Evolutionary conservation across 306 rosid species (phyloP).

Genomic region (Elaeagnus macrophylla): DNA sequence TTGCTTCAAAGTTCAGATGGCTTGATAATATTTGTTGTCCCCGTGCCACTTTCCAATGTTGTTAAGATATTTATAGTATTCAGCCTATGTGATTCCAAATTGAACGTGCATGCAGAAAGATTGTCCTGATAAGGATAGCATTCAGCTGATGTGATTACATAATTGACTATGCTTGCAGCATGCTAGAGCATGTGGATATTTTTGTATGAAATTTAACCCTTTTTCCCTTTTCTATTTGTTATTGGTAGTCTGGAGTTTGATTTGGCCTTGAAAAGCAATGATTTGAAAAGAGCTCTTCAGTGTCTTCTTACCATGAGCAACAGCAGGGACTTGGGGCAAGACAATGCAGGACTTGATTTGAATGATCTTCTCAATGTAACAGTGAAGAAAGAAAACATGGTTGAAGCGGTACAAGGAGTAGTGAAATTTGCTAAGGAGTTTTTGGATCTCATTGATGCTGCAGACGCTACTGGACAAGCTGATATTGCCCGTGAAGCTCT

Average conservation of each 20-base stretch:
- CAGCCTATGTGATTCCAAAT: too few species aligned
- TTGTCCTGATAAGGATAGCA: not conserved
- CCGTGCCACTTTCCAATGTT: not conserved
- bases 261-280: slow-evolving; percentile 93
- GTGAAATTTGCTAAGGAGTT: slow-evolving; percentile 90
- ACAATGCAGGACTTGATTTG: slow-evolving; percentile 73
- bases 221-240: not conserved
- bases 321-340: slow-evolving; percentile 84
- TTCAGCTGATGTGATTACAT: not conserved
- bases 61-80: not conserved
- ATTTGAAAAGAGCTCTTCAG: slow-evolving; percentile 96
- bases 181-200: slow-evolving; percentile 1
- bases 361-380: slow-evolving; percentile 82
- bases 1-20: not conserved
- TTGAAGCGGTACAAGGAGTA: slow-evolving; percentile 91
- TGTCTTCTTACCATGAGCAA: slow-evolving; percentile 99
- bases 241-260: slow-evolving; percentile 86
- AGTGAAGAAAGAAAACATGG: slow-evolving; percentile 64
- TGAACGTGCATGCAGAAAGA: too few species aligned
- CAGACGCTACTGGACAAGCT: slow-evolving; percentile 97
- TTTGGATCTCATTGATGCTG: slow-evolving; percentile 95
- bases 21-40: slow-evolving; percentile 1
- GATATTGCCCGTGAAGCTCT: slow-evolving; percentile 98
- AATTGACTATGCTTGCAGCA: slow-evolving; percentile 3
- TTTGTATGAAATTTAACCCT: not conserved